Evolutionary conservation across 805 yeast species (phyloP).

Genomic region (Suhomyces emberorum): DNA sequence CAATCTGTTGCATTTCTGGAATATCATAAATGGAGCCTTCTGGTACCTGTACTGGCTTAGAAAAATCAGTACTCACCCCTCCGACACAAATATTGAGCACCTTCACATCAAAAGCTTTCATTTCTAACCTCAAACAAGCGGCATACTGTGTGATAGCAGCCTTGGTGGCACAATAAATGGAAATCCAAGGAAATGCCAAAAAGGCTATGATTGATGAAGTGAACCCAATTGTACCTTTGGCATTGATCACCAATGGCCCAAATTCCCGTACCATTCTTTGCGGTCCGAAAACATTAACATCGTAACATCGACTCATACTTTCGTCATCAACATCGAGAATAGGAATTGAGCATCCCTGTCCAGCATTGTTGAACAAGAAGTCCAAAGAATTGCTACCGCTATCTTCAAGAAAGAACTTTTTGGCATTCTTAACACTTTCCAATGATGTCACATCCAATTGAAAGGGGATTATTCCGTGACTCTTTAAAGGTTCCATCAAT

Average conservation of each 20-base stretch:
- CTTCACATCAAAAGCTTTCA: conserved; percentile 70
- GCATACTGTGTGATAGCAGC: conserved; percentile 78
- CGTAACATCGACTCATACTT: conserved; percentile 47
- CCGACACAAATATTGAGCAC: conserved; percentile 73
- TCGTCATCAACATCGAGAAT: conserved; percentile 64
- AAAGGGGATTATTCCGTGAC: conserved; percentile 46
- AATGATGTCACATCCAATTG: conserved; percentile 55
- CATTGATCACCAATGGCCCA: conserved; percentile 51
- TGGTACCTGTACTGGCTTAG: conserved; percentile 61
- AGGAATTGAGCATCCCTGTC: conserved; percentile 71
- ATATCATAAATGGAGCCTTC: conserved; percentile 48
- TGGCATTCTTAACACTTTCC: conserved; percentile 46
- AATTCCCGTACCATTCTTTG: conserved; percentile 61
- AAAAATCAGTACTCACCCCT: conserved; percentile 69
- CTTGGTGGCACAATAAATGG: conserved; percentile 63
- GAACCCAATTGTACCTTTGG: conserved; percentile 66
- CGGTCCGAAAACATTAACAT: conserved; percentile 71
- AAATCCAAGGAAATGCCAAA: conserved; percentile 66
- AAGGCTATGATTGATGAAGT: conserved; percentile 73
- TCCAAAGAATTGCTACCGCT: conserved; percentile 46
- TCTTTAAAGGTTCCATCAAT: conserved; percentile 50
- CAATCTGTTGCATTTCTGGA: conserved; percentile 49
- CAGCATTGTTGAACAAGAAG: conserved; percentile 71
- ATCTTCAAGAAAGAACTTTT: conserved; percentile 37
- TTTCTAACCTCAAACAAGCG: conserved; percentile 56